Base-by-base conservation (phyloP, 2,329 filamentous ascomycete species). In the Pestalotiopsis sp. region DNA sequence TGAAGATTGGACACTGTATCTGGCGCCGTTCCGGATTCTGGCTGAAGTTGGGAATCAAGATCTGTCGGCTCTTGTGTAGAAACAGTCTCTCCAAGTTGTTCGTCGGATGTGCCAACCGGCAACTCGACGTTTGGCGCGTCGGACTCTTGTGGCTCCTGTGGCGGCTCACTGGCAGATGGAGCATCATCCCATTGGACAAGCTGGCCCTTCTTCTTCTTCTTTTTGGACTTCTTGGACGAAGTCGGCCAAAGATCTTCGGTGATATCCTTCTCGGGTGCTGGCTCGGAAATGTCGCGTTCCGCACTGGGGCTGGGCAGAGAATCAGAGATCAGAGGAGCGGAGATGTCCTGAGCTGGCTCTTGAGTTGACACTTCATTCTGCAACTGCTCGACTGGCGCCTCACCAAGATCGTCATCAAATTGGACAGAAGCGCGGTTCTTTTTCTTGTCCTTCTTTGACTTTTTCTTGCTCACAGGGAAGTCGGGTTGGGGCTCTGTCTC, bases 391-490 rank as follows among this genome's bases (percentile, higher is more conserved):
- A 38, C n/a, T 25, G 70, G 23, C n/a, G 49, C 41, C 39, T 74
- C 70, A 25, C 61, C 65, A 63, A 45, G 59, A 25, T 52, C 25
- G 7, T 67, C 11, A 17, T 72, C 76, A 41, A 71, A 61, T 61
- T 73, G 72, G 23, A 59, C 20, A 66, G 72, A 70, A 23, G 25
- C 70, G 17, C 68, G 71, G 61, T 75, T 70, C 68, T 75, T 72
- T 62, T 75, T 71, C 68, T 75, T 72, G 66, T 73, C 71, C 63
- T 74, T 73, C 70, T 72, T 75, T 20, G 71, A 71, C 58, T 74
- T 72, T 65, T 74, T 71, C 39, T 75, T 71, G 65, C 57, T 72
- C n/a, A 70, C 58, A 11, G 31, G 59, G 12, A 66, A 20, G 58
- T 74, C 73, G 17, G 66, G 1, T 38, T 57, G 58, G 25, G 61